phyloP scores from a whole-genome alignment of 2,329 filamentous ascomycete species.

The Ophioceras dolichostomum region DNA sequence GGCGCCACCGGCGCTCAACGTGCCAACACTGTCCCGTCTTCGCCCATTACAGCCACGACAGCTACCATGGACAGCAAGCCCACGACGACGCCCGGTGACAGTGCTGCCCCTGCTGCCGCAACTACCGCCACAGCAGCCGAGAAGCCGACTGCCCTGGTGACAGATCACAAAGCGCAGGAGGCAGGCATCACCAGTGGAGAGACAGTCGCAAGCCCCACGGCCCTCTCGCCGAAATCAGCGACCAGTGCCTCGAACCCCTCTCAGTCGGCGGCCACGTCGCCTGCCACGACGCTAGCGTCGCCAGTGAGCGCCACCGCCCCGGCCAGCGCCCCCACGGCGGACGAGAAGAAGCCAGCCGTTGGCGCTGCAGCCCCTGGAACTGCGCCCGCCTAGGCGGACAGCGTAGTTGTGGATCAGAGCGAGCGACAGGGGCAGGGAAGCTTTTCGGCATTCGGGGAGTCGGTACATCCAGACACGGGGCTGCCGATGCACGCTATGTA shows the following conservation, averaged over 20 bases:
- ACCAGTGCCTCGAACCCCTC: slow-evolving; percentile 5
- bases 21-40: slow-evolving; percentile 17
- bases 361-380: not conserved
- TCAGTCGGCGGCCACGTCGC: slow-evolving; percentile 1
- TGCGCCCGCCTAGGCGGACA: too few relatives aligned
- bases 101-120: too few relatives aligned
- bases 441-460: too few relatives aligned
- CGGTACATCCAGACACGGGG: too few relatives aligned
- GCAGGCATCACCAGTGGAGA: slow-evolving; percentile 28
- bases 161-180: slow-evolving; percentile 30
- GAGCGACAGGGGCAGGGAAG: too few relatives aligned
- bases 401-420: not conserved
- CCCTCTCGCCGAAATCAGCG: slow-evolving; percentile 14
- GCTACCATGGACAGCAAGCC: slow-evolving; percentile 15
- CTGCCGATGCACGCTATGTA: too few relatives aligned
- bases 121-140: slow-evolving; percentile 13
- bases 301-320: not conserved
- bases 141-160: slow-evolving; percentile 6
- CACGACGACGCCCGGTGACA: slow-evolving; percentile 8
- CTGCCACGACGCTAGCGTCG: not conserved
- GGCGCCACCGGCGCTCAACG: slow-evolving; percentile 32
- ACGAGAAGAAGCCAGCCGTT: not conserved
- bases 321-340: not conserved
- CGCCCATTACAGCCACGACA: slow-evolving; percentile 16
- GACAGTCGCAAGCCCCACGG: slow-evolving; percentile 17